These are phyloP conservation scores for Colletotrichum eleusines DNA, from an alignment of 2,329 filamentous ascomycete species.

Conservation along the genomic window DNA sequence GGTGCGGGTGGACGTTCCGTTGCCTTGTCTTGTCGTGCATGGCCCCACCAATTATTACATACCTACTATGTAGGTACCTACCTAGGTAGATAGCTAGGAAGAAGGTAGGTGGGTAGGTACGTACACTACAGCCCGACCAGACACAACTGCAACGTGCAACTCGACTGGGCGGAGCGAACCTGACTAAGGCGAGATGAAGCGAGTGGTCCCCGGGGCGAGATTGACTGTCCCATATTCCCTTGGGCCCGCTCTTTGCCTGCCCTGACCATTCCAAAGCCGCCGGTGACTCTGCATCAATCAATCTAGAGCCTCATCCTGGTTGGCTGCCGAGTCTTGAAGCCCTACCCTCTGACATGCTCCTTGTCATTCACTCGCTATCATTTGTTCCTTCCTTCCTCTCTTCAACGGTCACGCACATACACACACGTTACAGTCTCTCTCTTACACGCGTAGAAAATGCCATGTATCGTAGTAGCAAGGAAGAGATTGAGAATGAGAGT, in stretches of 20 bases:
- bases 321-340: slow-evolving; percentile 25
- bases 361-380: slow-evolving; percentile 21
- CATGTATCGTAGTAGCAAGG: background rate
- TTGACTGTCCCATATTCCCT: background rate
- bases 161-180: slow-evolving; percentile 5
- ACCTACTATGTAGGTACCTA: no score
- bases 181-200: slow-evolving; percentile 28
- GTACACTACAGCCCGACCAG: no score
- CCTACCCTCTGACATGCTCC: slow-evolving; percentile 13
- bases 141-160: background rate
- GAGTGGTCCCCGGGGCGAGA: background rate
- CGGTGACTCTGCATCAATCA: slow-evolving; percentile 15
- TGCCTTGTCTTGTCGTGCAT: background rate
- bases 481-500: background rate
- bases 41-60: no score
- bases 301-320: slow-evolving; percentile 23
- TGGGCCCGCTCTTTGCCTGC: slow-evolving; percentile 33
- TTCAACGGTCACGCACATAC: background rate
- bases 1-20: background rate
- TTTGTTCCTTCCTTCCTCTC: background rate
- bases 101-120: no score
- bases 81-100: no score
- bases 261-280: slow-evolving; percentile 22
- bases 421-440: background rate
- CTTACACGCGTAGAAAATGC: background rate